Conservation (phyloP, 805 yeast genomes). For the Pichia rugopelliculosa region DNA sequence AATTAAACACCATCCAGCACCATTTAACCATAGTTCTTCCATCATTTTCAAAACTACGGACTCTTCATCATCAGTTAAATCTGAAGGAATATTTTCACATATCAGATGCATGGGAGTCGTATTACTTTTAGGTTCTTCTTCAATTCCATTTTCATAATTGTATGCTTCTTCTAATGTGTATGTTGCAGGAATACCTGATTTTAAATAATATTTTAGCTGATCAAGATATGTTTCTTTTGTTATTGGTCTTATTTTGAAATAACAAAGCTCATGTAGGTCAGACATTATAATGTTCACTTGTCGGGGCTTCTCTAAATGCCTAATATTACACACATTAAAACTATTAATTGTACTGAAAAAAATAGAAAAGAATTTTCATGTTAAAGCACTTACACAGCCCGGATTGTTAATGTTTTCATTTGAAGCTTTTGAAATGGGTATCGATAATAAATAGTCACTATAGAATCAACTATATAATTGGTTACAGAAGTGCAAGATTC, state of each 20-base stretch:
- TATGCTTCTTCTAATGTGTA: constrained; percentile 73
- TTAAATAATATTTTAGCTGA: constrained; percentile 39
- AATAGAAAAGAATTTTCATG: not conserved
- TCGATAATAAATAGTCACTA: not conserved
- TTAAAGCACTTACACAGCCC: not conserved
- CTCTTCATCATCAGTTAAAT: constrained; percentile 35
- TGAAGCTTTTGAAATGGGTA: not conserved
- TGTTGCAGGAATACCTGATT: constrained; percentile 72
- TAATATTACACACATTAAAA: no score
- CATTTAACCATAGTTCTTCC: constrained; percentile 63
- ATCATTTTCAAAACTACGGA: constrained; percentile 47
- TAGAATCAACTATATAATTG: not conserved
- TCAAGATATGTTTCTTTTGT: constrained; percentile 33
- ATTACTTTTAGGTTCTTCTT: constrained; percentile 35
- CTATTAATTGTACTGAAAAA: no score
- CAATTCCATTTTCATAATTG: constrained; percentile 40
- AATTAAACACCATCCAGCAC: constrained; percentile 86
- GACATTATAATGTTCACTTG: constrained; percentile 48
- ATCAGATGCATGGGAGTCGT: constrained; percentile 78
- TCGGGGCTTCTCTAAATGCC: no score
- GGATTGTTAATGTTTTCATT: not conserved
- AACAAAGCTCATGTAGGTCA: constrained; percentile 63
- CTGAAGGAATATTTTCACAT: constrained; percentile 42
- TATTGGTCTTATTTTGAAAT: constrained; percentile 45
- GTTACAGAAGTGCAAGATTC: not conserved